Evolutionary conservation across 768 basidiomycete species (phyloP), one percentile per base, ranked within the genome.

Genomic region (Piloderma croceum): DNA sequence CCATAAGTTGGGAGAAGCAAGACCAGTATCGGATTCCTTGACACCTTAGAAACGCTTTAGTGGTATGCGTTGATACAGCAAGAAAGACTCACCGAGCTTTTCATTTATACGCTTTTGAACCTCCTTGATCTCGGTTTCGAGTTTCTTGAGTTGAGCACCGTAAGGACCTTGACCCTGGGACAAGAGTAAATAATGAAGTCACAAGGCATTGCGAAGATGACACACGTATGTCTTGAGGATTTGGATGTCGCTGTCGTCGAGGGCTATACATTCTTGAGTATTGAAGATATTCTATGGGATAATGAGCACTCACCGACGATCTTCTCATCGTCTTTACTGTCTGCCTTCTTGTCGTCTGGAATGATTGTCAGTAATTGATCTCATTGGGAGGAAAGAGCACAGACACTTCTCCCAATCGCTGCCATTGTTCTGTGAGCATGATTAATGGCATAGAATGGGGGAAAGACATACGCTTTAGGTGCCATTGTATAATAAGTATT

Each of bases 321-420:
- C 71, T 96, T 96, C 68, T 91, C 90, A 53, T 93, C 89, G 21
- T 83, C 74, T 66, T 97, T 92, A 57, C 79, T 80, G 62, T 93
- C 90, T 20, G 58, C 67, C 65, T 79, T 87, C 74, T 92, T 91
- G 58, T 88, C 82, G 61, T 81, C 91, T 94, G 51, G 33, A 24
- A 38, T 29, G 23, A 18, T 41, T 44, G 39, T 39, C 44, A 50
- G 31, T 31, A 24, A 47, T 34, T 48, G 38, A 29, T 21, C 31
- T 18, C 11, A 27, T 13, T 4, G 12, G 23, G 21, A 10, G 15
- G 27, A 36, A 21, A 20, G 19, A 21, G 44, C 48, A 63, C 77
- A 27, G 58, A 94, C 93, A 97, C 67, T 97, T 98, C 67, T 99
- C 94, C 94, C 94, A 98, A 64, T 99, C 89, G 53, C 93, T 97